These are phyloP conservation scores for Elsinoe perseae DNA, from an alignment of 2,329 filamentous ascomycete species.

Conservation along the genomic window DNA sequence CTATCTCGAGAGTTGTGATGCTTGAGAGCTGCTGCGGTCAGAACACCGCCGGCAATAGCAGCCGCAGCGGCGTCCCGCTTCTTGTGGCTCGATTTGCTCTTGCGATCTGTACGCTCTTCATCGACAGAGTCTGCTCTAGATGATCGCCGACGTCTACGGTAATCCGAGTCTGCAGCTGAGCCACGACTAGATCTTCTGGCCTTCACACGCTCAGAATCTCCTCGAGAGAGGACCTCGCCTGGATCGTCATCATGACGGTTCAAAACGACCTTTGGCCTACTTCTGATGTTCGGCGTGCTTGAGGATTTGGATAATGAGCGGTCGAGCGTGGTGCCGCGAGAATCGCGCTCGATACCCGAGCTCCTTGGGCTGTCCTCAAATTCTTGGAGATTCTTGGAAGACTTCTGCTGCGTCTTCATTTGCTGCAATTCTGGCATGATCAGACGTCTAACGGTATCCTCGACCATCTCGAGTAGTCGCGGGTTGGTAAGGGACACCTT, in stretches of 20 bases:
- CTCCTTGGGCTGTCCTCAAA: slow-evolving; percentile 59
- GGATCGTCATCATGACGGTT: slow-evolving; percentile 53
- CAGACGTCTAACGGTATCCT: slow-evolving; percentile 82
- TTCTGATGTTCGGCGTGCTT: slow-evolving; percentile 52
- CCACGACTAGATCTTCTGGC: slow-evolving; percentile 49
- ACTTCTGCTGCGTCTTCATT: slow-evolving; percentile 82
- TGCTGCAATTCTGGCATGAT: slow-evolving; percentile 89
- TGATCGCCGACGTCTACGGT: slow-evolving; percentile 17
- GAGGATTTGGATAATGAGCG: slow-evolving; percentile 53
- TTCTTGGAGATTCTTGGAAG: slow-evolving; percentile 60
- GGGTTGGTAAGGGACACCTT: slow-evolving; percentile 77
- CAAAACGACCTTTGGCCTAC: slow-evolving; percentile 54
- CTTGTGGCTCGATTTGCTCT: slow-evolving; percentile 43
- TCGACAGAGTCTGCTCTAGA: slow-evolving; percentile 17
- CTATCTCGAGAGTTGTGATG: slow-evolving; percentile 58
- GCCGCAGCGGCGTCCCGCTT: slow-evolving; percentile 48
- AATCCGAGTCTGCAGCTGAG: slow-evolving; percentile 36
- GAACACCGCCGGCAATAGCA: slow-evolving; percentile 47
- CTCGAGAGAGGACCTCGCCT: slow-evolving; percentile 48
- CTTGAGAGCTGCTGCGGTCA: slow-evolving; percentile 55
- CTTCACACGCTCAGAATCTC: slow-evolving; percentile 46
- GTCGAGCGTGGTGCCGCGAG: slow-evolving; percentile 41
- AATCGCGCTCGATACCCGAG: slow-evolving; percentile 50
- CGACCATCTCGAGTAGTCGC: slow-evolving; percentile 75
- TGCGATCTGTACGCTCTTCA: slow-evolving; percentile 30